These are phyloP conservation scores for Gamarada debralockiae DNA, from an alignment of 495 filamentous ascomycete genomes.

Conservation along the genomic window DNA sequence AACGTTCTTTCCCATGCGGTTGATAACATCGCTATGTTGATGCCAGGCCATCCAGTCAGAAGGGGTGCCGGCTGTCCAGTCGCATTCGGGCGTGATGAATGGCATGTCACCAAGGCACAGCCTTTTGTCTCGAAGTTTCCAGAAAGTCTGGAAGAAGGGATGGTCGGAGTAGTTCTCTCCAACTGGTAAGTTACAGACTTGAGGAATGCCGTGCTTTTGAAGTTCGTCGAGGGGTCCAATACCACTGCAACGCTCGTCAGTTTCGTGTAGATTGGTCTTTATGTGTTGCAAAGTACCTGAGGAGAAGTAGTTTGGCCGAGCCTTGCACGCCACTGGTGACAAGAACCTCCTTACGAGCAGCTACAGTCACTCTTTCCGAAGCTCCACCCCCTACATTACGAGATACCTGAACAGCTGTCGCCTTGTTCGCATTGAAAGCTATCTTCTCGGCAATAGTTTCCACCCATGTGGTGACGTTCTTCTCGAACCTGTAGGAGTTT, in stretches of 20 bases:
- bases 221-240: conserved; percentile 53
- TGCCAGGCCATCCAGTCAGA: conserved; percentile 2
- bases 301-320: conserved; percentile 1
- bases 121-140: conserved; percentile 20
- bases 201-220: conserved; percentile 39
- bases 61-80: conserved; percentile 1
- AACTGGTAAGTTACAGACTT: conserved; percentile 53
- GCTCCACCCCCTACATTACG: background rate
- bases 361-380: background rate
- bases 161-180: conserved; percentile 63
- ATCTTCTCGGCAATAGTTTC: background rate
- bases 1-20: too few relatives aligned
- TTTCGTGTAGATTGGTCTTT: background rate
- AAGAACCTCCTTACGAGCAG: conserved; percentile 1
- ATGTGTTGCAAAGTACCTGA: background rate
- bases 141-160: conserved; percentile 48
- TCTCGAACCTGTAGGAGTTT: background rate
- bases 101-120: background rate
- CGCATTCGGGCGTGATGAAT: conserved; percentile 1
- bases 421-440: background rate
- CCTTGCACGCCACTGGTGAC: background rate
- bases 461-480: background rate
- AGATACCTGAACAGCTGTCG: background rate
- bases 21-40: background rate
- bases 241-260: conserved; percentile 34